These are phyloP conservation scores for Zygoascus ofunaensis DNA, from an alignment of 805 yeast species.

Conservation along the genomic window DNA sequence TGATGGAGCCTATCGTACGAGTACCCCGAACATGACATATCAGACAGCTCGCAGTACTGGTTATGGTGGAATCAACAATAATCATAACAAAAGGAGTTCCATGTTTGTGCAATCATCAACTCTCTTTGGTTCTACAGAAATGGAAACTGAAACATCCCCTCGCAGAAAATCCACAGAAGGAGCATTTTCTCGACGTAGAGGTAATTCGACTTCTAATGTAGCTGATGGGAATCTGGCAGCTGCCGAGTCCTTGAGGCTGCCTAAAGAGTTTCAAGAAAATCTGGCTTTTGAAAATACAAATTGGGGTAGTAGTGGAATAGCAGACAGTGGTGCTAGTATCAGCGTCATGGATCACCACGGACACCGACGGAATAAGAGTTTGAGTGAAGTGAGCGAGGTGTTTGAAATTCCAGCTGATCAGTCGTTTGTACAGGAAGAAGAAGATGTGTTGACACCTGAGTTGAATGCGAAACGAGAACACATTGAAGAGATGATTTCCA, in stretches of 20 bases:
- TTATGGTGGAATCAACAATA: constrained; percentile 4
- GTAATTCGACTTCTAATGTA: not conserved
- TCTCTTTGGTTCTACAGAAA: not conserved
- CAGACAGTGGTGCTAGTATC: not conserved
- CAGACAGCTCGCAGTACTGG: constrained; percentile 6
- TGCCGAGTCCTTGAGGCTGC: not conserved
- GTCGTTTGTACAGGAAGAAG: constrained; percentile 1
- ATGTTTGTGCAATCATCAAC: not conserved
- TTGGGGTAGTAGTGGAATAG: not conserved
- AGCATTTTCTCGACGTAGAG: not conserved
- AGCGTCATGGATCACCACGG: no score
- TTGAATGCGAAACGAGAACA: constrained; percentile 11
- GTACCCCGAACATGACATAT: constrained; percentile 2
- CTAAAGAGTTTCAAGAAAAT: not conserved
- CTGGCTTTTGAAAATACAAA: not conserved
- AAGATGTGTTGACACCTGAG: not conserved
- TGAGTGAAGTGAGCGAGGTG: constrained; percentile 10
- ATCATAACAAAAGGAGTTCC: constrained; percentile 1
- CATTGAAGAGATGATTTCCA: constrained; percentile 15
- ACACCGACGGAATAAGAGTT: constrained; percentile 16
- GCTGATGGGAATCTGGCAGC: not conserved
- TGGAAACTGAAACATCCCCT: not conserved
- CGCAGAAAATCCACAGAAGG: not conserved
- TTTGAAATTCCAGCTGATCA: not conserved
- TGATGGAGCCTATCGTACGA: constrained; percentile 13